Percentiles rank a stretch among this genome's conserved stretches.
phyloP scores from a whole-genome alignment of 108 stramenopile species.

The Asterionellopsis glacialis region DNA sequence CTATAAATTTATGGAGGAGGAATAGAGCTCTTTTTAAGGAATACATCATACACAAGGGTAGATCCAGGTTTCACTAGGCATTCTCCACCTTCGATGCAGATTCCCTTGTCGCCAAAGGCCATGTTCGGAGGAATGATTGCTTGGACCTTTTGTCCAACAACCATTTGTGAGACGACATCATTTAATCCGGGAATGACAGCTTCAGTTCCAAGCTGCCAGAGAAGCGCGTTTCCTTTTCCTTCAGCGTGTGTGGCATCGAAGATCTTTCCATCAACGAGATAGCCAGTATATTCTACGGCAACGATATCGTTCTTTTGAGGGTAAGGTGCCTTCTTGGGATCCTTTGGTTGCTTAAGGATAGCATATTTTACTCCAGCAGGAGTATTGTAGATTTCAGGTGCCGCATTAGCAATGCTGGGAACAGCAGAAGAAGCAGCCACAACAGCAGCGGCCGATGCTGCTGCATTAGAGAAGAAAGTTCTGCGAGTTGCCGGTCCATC shows the following conservation, averaged over 20 bases:
- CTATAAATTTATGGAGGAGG: slow-evolving; percentile 65
- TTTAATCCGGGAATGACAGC: slow-evolving; percentile 76
- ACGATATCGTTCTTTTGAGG: slow-evolving; percentile 73
- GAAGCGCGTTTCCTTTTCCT: slow-evolving; percentile 68
- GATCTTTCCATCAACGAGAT: slow-evolving; percentile 71
- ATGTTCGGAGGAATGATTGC: slow-evolving; percentile 81
- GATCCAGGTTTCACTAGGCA: slow-evolving; percentile 83
- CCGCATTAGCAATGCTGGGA: slow-evolving; percentile 22
- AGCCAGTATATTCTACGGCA: slow-evolving; percentile 86
- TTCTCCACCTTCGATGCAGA: slow-evolving; percentile 79
- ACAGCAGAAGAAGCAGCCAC: slow-evolving; percentile 3
- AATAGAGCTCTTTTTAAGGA: slow-evolving; percentile 68
- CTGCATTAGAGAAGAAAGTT: slow-evolving; percentile 20
- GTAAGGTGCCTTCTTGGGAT: slow-evolving; percentile 25
- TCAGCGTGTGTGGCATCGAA: slow-evolving; percentile 85
- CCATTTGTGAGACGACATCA: slow-evolving; percentile 69
- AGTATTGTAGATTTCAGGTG: slow-evolving; percentile 60
- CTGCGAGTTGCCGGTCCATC: slow-evolving; percentile 11
- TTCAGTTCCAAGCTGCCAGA: slow-evolving; percentile 68
- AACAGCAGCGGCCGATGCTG: slow-evolving; percentile 5
- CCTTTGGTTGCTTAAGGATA: slow-evolving; percentile 35
- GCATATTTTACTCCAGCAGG: slow-evolving; percentile 76
- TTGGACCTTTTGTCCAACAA: slow-evolving; percentile 80
- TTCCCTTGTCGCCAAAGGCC: slow-evolving; percentile 77
- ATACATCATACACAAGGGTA: slow-evolving; percentile 82